Evolutionary conservation across 176 grass and related monocot genomes (phyloP).

Genomic region (Zoysia pacifica): DNA sequence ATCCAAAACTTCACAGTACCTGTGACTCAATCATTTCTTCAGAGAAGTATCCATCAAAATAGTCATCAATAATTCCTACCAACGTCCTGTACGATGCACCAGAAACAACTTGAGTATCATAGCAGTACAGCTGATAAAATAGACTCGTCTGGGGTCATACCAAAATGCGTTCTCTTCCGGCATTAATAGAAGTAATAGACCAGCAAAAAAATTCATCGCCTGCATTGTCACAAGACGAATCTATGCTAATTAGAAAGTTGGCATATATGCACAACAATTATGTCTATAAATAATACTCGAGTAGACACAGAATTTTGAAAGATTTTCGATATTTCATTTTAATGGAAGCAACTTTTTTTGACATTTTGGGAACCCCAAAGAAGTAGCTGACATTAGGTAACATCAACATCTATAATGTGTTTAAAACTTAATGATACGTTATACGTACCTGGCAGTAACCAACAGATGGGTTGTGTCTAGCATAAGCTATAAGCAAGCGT

Average conservation of each 20-base stretch:
- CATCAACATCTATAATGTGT: constrained; percentile 12
- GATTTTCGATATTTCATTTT: constrained; percentile 2
- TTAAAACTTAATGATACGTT: not conserved
- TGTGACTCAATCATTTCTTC: constrained; percentile 99
- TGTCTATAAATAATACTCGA: not conserved
- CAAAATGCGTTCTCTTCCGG: constrained; percentile 99
- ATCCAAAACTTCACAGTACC: constrained; percentile 40
- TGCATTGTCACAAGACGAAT: constrained; percentile 46
- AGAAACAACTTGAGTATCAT: constrained; percentile 12
- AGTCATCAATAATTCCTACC: constrained; percentile 93
- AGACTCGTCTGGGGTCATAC: constrained; percentile 42
- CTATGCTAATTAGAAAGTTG: constrained; percentile 26
- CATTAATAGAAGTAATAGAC: constrained; percentile 93
- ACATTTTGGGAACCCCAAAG: constrained; percentile 6
- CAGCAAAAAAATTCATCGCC: constrained; percentile 99
- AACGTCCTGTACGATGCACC: constrained; percentile 73
- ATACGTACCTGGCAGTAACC: constrained; percentile 94
- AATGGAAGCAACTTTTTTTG: not conserved
- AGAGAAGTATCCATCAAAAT: constrained; percentile 96
- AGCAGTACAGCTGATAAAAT: constrained; percentile 11
- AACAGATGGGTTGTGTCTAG: constrained; percentile 94
- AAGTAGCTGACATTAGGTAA: constrained; percentile 24
- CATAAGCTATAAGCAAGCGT: constrained; percentile 92
- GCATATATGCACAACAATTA: constrained; percentile 23
- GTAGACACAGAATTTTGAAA: constrained; percentile 22